Percentiles rank a stretch among this genome's conserved stretches.
These are phyloP conservation scores for Coemansia interrupta DNA, from an alignment of 192 early-diverging fungal genomes.

Conservation along the genomic window DNA sequence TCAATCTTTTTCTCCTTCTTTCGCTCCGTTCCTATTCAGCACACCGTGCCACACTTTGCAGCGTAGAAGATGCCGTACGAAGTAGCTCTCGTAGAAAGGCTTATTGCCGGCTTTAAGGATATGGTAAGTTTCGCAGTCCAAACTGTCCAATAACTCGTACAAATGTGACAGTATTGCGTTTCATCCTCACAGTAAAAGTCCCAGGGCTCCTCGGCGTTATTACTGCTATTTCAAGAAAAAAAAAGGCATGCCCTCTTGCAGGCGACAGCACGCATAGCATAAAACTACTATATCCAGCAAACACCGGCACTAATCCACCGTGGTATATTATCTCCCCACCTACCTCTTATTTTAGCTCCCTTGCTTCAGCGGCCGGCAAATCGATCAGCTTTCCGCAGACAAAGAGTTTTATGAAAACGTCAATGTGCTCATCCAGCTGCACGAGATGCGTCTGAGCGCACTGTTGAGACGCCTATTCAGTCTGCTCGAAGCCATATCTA, in stretches of 20 bases:
- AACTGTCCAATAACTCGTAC: too few relatives aligned
- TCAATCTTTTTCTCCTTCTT: too few relatives aligned
- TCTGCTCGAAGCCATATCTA: slow-evolving; percentile 71
- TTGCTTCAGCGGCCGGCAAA: slow-evolving; percentile 62
- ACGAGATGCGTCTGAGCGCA: slow-evolving; percentile 67
- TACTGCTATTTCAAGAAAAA: too few relatives aligned
- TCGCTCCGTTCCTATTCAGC: not conserved
- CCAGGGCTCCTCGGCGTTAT: too few relatives aligned
- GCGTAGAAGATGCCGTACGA: slow-evolving; percentile 44
- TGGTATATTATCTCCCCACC: not conserved
- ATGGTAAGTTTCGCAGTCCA: slow-evolving; percentile 32
- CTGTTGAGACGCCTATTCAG: slow-evolving; percentile 66
- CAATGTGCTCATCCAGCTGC: slow-evolving; percentile 69
- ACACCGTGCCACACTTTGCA: not conserved
- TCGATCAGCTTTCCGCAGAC: slow-evolving; percentile 68
- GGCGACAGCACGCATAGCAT: too few relatives aligned
- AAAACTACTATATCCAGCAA: too few relatives aligned
- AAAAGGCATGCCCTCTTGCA: too few relatives aligned
- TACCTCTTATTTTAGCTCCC: slow-evolving; percentile 59
- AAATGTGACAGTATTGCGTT: too few relatives aligned
- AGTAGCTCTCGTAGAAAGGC: slow-evolving; percentile 47
- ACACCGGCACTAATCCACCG: too few relatives aligned
- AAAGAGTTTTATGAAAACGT: slow-evolving; percentile 77
- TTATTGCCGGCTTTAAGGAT: slow-evolving; percentile 48
- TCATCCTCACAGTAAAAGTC: too few relatives aligned